Evolutionary conservation across 371 early-diverging fungal species (phyloP).

Genomic region (Batkoa obscura): DNA sequence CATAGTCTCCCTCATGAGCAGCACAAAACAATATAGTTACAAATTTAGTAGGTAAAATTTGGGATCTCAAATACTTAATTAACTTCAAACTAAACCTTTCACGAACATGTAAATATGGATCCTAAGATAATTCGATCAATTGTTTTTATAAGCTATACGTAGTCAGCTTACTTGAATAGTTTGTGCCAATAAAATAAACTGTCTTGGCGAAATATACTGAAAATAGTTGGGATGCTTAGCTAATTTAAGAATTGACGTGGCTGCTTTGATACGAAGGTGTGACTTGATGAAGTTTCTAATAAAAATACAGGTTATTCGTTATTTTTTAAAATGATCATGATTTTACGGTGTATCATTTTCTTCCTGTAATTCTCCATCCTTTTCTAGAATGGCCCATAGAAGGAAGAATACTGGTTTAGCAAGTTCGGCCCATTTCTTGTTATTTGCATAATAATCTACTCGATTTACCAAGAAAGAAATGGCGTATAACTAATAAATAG

Average conservation of each 20-base stretch:
- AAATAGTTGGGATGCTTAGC: constrained; percentile 27
- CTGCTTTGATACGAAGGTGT: constrained; percentile 47
- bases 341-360: constrained; percentile 17
- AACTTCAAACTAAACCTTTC: constrained; percentile 44
- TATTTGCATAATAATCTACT: constrained; percentile 20
- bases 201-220: constrained; percentile 22
- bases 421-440: constrained; percentile 15
- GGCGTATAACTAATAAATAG: constrained; percentile 16
- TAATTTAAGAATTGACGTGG: constrained; percentile 41
- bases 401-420: constrained; percentile 30
- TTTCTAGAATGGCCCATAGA: constrained; percentile 26
- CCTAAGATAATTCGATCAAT: constrained; percentile 37
- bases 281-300: constrained; percentile 4
- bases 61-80: constrained; percentile 35
- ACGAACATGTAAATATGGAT: constrained; percentile 65
- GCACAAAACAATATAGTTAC: constrained; percentile 47
- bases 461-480: constrained; percentile 34
- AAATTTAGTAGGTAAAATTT: constrained; percentile 44
- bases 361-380: constrained; percentile 27
- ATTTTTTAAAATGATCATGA: neutral
- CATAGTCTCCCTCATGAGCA: constrained; percentile 70
- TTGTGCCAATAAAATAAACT: constrained; percentile 35
- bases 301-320: neutral
- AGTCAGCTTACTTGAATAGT: constrained; percentile 22
- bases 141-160: neutral